Base-by-base conservation (phyloP, 805 yeast species). In the Zygosaccharomyces bailii region DNA sequence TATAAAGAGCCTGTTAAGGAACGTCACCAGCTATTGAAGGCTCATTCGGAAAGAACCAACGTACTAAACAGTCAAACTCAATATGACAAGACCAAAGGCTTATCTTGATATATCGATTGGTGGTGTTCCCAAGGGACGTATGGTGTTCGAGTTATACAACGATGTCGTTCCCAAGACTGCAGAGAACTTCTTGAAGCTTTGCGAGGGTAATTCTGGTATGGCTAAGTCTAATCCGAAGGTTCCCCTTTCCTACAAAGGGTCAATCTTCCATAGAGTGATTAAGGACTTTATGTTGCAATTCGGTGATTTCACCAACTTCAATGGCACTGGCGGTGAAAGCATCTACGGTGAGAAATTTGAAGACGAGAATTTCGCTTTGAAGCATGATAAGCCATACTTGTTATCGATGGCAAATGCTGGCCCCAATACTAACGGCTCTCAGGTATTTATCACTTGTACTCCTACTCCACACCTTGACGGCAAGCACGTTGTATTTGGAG, bases 341-440 rank as follows among this genome's bases (percentile, higher is more conserved):
- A 85, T 85, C 50, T 85, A 85, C 59, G 93, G 93, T 20, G 90
- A 83, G 53, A 84, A 84, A 61, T 85, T 85, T 55, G 96, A 86
- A 60, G 99, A 91, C 63, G 99, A 91, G 66, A 84, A 84, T 66
- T 91, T 93, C 65, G 65, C 73, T 39, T 63, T 78, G 53, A 77
- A 74, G 50, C 98, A 91, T 63, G 88, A 82, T 52, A 75, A 75
- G 58, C 98, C 98, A 43, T 90, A 84, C 66, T 73, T 93, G 54
- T 75, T 91, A 55, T 86, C 96, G 5, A 93, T 91, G 98, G 98
- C 99, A 46, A 91, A 91, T 61, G 86, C 97, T 4, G 98, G 98
- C 13, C 89, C 96, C 47, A 80, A 83, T 65, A 91, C 98, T 39
- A 93, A 93, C 61, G 98, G 98, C 1, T 88, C 96, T 2, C 98